Evolutionary conservation across 2,329 filamentous ascomycete species (phyloP).

Genomic region (Cryphonectria radicalis): DNA sequence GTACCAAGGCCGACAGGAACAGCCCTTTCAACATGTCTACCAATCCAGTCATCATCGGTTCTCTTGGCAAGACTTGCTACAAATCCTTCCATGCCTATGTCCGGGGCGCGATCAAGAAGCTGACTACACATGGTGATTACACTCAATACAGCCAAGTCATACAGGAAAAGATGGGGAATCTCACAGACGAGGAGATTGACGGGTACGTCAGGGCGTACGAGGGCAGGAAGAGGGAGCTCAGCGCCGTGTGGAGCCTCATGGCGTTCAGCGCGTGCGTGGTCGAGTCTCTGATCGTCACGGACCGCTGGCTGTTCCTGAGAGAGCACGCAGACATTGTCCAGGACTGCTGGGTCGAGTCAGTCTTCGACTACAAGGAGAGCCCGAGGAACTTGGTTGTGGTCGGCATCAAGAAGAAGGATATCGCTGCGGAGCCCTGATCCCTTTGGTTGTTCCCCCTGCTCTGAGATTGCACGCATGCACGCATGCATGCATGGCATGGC

Average conservation of each 20-base stretch:
- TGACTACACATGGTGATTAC: conserved; percentile 63
- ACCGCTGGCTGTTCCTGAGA: conserved; percentile 84
- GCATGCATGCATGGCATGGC: neutral
- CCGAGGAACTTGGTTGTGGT: conserved; percentile 93
- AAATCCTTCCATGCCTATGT: conserved; percentile 76
- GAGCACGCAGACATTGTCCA: conserved; percentile 74
- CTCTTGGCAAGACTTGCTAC: conserved; percentile 80
- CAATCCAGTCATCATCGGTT: conserved; percentile 84
- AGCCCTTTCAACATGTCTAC: conserved; percentile 63
- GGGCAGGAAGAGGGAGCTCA: conserved; percentile 76
- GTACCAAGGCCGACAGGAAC: conserved; percentile 29
- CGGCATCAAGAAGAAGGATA: conserved; percentile 68
- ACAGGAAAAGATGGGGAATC: conserved; percentile 63
- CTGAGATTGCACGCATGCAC: neutral
- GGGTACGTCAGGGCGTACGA: conserved; percentile 69
- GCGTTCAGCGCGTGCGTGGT: conserved; percentile 89
- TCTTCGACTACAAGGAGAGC: conserved; percentile 86
- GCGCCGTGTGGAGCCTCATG: conserved; percentile 92
- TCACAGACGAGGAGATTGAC: conserved; percentile 77
- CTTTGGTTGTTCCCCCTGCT: neutral
- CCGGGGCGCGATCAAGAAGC: conserved; percentile 77
- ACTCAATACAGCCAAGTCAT: conserved; percentile 65
- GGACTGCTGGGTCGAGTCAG: conserved; percentile 87
- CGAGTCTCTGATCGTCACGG: conserved; percentile 87
- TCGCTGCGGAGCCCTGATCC: neutral